Percentiles rank a stretch among this genome's conserved stretches.
Evolutionary conservation across 805 yeast species (phyloP).

Genomic region (Barnettozyma vustinii): DNA sequence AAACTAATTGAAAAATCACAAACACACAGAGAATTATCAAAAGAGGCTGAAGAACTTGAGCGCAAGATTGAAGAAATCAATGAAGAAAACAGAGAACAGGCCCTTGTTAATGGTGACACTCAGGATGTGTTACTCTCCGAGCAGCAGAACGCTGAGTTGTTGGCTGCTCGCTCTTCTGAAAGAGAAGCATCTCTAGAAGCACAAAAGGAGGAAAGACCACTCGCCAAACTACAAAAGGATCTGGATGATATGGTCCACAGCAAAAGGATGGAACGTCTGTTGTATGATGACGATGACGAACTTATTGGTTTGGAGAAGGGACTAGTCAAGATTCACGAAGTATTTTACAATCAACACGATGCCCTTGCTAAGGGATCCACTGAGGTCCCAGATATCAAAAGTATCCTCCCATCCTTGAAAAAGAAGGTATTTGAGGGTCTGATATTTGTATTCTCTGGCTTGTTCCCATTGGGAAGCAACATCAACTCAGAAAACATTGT

Average conservation of each 20-base stretch:
- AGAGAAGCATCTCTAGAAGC: constrained; percentile 69
- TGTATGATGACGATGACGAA: constrained; percentile 80
- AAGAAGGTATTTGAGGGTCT: constrained; percentile 58
- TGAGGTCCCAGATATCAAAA: constrained; percentile 58
- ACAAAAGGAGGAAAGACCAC: constrained; percentile 77
- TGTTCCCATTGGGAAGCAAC: constrained; percentile 79
- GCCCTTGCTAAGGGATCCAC: constrained; percentile 11
- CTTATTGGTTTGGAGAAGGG: constrained; percentile 57
- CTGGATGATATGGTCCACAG: constrained; percentile 37
- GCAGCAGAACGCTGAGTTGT: constrained; percentile 27
- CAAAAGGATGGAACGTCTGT: constrained; percentile 32
- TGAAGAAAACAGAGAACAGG: constrained; percentile 27
- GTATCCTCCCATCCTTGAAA: constrained; percentile 74
- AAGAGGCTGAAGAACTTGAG: constrained; percentile 26
- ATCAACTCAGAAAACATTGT: constrained; percentile 80
- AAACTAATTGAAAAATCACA: constrained; percentile 24
- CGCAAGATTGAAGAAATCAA: constrained; percentile 26
- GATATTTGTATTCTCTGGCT: constrained; percentile 76
- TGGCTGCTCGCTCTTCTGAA: constrained; percentile 38
- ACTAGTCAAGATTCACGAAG: constrained; percentile 55
- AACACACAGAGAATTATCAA: constrained; percentile 22
- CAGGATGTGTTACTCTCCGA: constrained; percentile 28
- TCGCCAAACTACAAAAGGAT: constrained; percentile 75
- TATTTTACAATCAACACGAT: constrained; percentile 49
- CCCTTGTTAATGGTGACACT: constrained; percentile 15